Conservation (phyloP, 306 rosid species). For the Citrullus mucosospermus region DNA sequence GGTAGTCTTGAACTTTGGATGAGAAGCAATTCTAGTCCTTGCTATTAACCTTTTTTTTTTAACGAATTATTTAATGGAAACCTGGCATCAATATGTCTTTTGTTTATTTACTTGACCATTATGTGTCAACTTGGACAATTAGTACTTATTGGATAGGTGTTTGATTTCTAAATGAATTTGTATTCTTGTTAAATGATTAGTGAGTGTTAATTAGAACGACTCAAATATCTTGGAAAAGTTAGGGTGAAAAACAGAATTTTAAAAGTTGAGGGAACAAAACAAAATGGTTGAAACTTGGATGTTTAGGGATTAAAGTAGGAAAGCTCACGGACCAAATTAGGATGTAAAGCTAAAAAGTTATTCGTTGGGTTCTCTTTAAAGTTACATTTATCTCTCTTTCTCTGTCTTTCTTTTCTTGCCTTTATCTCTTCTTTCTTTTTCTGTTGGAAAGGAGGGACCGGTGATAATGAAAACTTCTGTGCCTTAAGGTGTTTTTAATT, state of each 20-base stretch:
- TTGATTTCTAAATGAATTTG: neutral
- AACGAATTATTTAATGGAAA: neutral
- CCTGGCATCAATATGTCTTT: neutral
- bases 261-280: neutral
- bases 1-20: neutral
- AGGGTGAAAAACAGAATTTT: neutral
- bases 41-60: too few relatives aligned
- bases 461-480: neutral
- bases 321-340: neutral
- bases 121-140: neutral
- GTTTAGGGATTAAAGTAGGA: neutral
- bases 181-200: neutral
- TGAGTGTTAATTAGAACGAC: neutral
- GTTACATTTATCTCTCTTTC: neutral
- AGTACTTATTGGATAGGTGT: neutral
- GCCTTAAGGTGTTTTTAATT: constrained; percentile 2
- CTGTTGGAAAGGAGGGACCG: neutral
- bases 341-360: neutral
- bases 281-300: neutral
- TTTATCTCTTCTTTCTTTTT: neutral
- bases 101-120: neutral
- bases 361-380: neutral
- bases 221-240: neutral
- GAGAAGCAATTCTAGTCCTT: neutral
- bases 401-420: neutral